Conservation (phyloP, 495 filamentous ascomycete genomes). For the Rostrohypoxylon terebratum region DNA sequence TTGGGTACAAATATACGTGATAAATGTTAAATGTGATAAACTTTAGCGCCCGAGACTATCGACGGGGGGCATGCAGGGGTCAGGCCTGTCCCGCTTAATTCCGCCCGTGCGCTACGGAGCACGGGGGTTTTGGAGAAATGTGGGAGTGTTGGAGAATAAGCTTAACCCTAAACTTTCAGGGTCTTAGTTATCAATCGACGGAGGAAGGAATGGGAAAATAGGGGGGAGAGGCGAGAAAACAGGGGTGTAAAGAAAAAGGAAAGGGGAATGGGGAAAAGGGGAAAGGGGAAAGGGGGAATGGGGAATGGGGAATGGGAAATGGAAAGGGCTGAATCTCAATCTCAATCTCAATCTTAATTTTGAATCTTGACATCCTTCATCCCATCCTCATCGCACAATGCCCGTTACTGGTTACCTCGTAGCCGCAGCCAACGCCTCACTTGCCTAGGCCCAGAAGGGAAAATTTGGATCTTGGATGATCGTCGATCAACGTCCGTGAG, state of each 20-base stretch:
- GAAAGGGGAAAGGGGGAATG: too few relatives aligned
- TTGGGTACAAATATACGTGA: neutral
- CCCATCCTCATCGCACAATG: neutral
- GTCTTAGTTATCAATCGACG: neutral
- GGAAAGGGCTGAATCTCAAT: neutral
- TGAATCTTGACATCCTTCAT: neutral
- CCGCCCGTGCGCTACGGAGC: conserved; percentile 29
- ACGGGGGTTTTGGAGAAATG: conserved; percentile 14
- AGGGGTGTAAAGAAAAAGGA: neutral
- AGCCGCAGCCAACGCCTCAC: conserved; percentile 7
- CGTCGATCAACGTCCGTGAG: conserved; percentile 11
- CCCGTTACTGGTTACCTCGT: neutral
- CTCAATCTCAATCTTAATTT: neutral
- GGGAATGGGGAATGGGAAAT: too few relatives aligned
- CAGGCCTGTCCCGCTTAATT: conserved; percentile 17
- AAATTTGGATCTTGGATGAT: neutral
- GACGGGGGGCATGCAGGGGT: conserved; percentile 36
- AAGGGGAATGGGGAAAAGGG: neutral
- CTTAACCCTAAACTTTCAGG: conserved; percentile 13
- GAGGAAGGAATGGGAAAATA: neutral
- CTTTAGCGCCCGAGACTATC: conserved; percentile 40
- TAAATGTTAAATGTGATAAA: neutral
- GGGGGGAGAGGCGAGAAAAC: neutral
- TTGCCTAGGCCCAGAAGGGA: neutral
- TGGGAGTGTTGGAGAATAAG: conserved; percentile 5